Conservation (phyloP, 2,329 filamentous ascomycete genomes). For the Sclerotinia sclerotiorum region DNA sequence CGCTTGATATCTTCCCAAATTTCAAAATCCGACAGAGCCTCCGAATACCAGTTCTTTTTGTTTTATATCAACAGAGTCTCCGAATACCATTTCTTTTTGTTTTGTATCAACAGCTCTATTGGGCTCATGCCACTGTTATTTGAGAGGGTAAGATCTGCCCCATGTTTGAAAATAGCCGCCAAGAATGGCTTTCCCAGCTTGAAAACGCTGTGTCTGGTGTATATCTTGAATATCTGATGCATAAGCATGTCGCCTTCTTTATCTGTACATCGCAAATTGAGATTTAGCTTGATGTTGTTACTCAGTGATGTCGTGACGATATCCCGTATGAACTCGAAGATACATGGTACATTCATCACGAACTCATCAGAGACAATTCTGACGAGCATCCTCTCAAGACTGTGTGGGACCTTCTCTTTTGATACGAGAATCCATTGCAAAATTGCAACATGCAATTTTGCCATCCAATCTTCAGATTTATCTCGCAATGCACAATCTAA, state of each 20-base stretch:
- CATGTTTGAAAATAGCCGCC: neutral
- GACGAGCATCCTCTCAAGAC: neutral
- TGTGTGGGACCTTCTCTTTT: rapidly evolving
- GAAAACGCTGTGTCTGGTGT: too few relatives aligned
- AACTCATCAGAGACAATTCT: neutral
- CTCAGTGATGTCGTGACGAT: neutral
- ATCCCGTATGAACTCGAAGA: too few relatives aligned
- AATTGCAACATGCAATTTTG: rapidly evolving
- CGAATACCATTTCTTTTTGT: too few relatives aligned
- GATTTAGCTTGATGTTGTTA: neutral
- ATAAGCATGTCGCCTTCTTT: neutral
- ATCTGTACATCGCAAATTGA: neutral
- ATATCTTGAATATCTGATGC: neutral
- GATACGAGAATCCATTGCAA: neutral
- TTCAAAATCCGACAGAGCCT: too few relatives aligned
- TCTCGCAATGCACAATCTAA: neutral
- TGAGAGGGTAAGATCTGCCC: neutral
- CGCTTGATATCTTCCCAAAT: too few relatives aligned
- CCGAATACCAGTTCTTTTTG: too few relatives aligned
- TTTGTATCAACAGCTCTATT: neutral
- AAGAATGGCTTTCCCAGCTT: too few relatives aligned
- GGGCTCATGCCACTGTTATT: neutral
- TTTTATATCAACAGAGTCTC: too few relatives aligned
- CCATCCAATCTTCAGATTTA: neutral
- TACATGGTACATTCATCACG: too few relatives aligned